Base-by-base conservation (phyloP, 2,329 filamentous ascomycete species). In the Monosporascus sp. region DNA sequence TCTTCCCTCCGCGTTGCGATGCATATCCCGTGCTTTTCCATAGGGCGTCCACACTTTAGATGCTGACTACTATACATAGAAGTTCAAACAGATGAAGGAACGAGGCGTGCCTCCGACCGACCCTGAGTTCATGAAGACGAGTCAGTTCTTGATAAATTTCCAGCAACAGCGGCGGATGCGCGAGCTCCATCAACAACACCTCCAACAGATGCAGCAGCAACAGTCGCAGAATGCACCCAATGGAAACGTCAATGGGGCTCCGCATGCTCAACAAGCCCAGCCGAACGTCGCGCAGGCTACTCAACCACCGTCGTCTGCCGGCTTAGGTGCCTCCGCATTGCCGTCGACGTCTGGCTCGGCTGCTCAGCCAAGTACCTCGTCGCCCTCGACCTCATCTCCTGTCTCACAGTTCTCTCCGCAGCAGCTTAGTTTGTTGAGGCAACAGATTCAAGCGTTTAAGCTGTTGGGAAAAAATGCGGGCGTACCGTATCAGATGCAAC, bases 381-480 rank as follows among this genome's bases (percentile, higher is more conserved):
- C 67, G 60, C 61, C 66, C 52, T 63, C 70, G 37, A 63, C 65
- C 26, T 51, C 68, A n/a, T 61, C 64, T 20, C 59, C 68, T n/a
- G 57, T 65, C 31, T 40, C 65, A 18, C 85, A 85, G 56, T 92
- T 96, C 68, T 86, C 85, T 14, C 80, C 82, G 24, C 88, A 94
- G 53, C 94, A 99, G 68, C 75, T 96, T 46, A 78, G 81, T 24
- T 83, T 89, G 44, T 75, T 99, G 9, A 81, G 90, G 55, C 86
- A 89, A 60, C 94, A 99, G 69, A 96, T 97, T 49, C 80, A 87
- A 62, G 92, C 93, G 0, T 97, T 97, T 73, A 95, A 95, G 72
- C 80, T 91, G 60, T 78, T 99, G 4, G 87, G 89, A 5, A 95
- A 94, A 71, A 96, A 96, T 61, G 79, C 88, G 15, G 87, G 91